Evolutionary conservation across 805 yeast genomes (phyloP), one percentile per base, ranked within the genome.

Genomic region (Saccharomycopsis fodiens): DNA sequence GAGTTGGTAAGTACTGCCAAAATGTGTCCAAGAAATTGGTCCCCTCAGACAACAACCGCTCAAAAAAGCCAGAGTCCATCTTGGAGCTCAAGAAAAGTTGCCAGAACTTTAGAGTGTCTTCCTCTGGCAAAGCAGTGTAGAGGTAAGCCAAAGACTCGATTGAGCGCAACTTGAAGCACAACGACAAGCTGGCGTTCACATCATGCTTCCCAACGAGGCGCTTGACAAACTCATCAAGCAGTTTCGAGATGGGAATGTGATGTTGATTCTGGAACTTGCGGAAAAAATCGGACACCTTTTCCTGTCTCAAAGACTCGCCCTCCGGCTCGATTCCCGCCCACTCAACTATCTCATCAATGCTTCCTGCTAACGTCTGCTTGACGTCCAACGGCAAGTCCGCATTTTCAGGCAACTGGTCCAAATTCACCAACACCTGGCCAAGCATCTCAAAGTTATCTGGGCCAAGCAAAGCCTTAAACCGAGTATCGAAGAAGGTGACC

Each of bases 1-100:
- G 27, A 8, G 5, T 17, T 22, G 39, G 39, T 27, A 39, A 39
- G 12, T 39, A 16, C 15, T 39, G 15, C 43, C 43, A 40, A 10
- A 40, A 17, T 29, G 17, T 25, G 20, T 40, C 43, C 20, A 40
- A 40, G 16, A 40, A n/a, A 22, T 40, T 40, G 13, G 16, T 30
- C 19, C 20, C 30, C n/a, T 13, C 3, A 5, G 4, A 4, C 30
- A 23, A 39, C 17, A 40, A 29, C 13, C 20, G n/a, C 4, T 30
- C 35, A 23, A 40, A 3, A 12, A 13, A 6, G 15, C 21, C 6
- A 19, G 30, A 40, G 19, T 12, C 19, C 12, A 29, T 23, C 35
- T 30, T 15, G 5, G 43, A 40, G 19, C 16, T 15, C 12, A 25
- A 21, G 21, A 4, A 40, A 4, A 12, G n/a, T 16, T 29, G 19